Conservation (phyloP, 805 yeast genomes). For the Yarrowia sp. region DNA sequence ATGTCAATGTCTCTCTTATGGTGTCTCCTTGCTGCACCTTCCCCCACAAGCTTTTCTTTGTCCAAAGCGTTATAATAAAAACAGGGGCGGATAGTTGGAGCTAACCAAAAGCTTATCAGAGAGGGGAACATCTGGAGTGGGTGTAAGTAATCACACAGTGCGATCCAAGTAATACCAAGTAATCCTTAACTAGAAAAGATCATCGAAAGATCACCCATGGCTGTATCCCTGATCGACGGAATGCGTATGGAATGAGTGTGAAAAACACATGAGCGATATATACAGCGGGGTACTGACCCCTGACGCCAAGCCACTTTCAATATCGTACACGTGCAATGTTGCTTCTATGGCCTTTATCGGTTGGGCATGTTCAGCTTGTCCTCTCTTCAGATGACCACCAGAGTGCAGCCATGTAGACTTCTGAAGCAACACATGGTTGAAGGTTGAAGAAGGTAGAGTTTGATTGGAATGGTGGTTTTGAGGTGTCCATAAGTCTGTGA, state of each 20-base stretch:
- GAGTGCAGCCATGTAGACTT: constrained; percentile 3
- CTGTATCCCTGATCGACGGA: constrained; percentile 20
- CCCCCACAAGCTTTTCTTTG: constrained; percentile 17
- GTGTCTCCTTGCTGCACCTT: neutral
- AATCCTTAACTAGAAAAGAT: no score
- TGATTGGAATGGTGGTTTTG: neutral
- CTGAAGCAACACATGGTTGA: constrained; percentile 1
- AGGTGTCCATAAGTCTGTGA: no score
- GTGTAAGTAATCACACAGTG: no score
- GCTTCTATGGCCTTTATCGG: no score
- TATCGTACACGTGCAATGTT: no score
- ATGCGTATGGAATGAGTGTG: neutral
- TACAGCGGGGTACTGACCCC: no score
- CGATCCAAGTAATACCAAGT: no score
- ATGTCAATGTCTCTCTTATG: no score
- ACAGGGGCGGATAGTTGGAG: constrained; percentile 20
- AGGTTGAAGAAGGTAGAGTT: neutral
- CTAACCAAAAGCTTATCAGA: constrained; percentile 6
- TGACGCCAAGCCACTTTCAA: no score
- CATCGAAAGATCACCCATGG: neutral
- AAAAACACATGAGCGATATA: no score
- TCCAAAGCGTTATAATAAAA: constrained; percentile 6
- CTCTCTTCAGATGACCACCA: neutral
- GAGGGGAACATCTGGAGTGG: no score
- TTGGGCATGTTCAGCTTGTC: neutral